Evolutionary conservation across 1,284 basidiomycete genomes (phyloP), one percentile per base, ranked within the genome.

Genomic region (Cryptococcus neoformans): DNA sequence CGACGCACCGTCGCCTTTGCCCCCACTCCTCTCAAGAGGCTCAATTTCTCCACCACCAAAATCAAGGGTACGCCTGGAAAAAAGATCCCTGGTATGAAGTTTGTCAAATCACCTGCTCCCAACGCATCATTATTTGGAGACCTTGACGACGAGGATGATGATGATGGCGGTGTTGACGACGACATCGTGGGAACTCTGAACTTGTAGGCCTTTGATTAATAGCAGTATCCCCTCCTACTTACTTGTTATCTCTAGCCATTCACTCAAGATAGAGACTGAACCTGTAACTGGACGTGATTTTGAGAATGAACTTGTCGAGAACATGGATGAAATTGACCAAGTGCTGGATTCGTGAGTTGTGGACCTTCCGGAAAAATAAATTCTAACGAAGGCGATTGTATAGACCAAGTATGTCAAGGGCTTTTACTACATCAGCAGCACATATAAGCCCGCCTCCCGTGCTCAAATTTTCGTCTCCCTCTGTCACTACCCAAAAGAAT

Each of bases 11-110:
- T 55, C 47, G 52, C 51, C 6, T 59, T 59, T 41, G 54, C 44
- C 3, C 54, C 58, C 8, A 53, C 58, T 8, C 54, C 58, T 14
- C 12, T 53, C n/a, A 59, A 59, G 48, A 50, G 35, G 8, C 12
- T 55, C 16, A 47, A 59, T 41, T 54, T 53, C 12, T 47, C 49
- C 0, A 28, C 28, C 17, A n/a, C 1, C 7, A 56, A 47, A 35
- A 35, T 46, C 12, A 52, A 42, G 17, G 38, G 5, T 14, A 56
- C 54, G 6, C 54, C 58, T 28, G 48, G 45, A 11, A 50, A 44
- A 21, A 59, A 54, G 21, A 17, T 50, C 8, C 17, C n/a, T 6
- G 51, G 41, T 9, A 34, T 53, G 42, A 49, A 50, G 41, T 53
- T 53, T 12, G 28, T 47, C 8, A 35, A 47, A 17, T 46, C 28